These are phyloP conservation scores for Myxozyma neotropica DNA, from an alignment of 805 yeast genomes.

Conservation along the genomic window DNA sequence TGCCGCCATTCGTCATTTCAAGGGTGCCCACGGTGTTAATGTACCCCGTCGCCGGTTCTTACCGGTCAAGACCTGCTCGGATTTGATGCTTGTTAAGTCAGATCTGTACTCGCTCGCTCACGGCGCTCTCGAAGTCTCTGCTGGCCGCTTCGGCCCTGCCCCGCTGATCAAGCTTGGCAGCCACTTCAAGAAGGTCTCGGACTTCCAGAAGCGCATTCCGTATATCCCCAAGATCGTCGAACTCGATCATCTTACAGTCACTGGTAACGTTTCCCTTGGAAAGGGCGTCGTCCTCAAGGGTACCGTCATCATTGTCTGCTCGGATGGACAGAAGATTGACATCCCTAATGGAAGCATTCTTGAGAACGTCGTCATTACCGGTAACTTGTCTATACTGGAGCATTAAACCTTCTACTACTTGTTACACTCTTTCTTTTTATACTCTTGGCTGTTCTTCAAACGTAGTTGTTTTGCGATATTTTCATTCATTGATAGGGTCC, in stretches of 20 bases:
- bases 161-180: constrained; percentile 96
- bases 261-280: constrained; percentile 94
- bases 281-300: constrained; percentile 90
- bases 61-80: constrained; percentile 98
- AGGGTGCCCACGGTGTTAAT: constrained; percentile 94
- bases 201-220: constrained; percentile 84
- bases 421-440: no score
- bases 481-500: no score
- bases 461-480: no score
- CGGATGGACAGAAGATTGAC: constrained; percentile 94
- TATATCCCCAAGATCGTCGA: constrained; percentile 96
- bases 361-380: constrained; percentile 96
- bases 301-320: constrained; percentile 95
- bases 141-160: constrained; percentile 82
- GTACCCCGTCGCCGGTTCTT: constrained; percentile 97
- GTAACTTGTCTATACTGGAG: constrained; percentile 91
- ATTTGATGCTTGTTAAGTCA: constrained; percentile 89
- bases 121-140: constrained; percentile 84
- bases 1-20: constrained; percentile 96
- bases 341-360: constrained; percentile 94
- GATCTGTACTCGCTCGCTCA: constrained; percentile 89
- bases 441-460: no score
- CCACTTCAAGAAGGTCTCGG: constrained; percentile 92
- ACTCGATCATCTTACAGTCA: constrained; percentile 94
- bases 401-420: constrained; percentile 51